Conservation (phyloP, 1,139 yeast genomes). For the Zygoascus sp. region DNA sequence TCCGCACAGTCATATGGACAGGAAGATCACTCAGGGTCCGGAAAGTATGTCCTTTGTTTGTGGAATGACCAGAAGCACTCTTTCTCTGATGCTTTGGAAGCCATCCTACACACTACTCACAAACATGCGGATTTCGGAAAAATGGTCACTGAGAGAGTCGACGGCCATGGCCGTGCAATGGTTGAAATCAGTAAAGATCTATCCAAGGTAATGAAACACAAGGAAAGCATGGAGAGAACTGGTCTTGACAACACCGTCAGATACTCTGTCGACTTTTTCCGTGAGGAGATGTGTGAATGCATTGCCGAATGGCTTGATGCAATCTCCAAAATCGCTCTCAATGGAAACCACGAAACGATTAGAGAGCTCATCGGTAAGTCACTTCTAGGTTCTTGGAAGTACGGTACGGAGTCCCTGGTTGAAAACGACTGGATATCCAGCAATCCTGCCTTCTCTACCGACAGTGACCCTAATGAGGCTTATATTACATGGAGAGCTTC, state of each 20-base stretch:
- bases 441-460: not conserved
- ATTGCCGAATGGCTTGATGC: conserved; percentile 62
- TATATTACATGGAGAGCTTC: conserved; percentile 10
- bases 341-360: conserved; percentile 45
- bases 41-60: conserved; percentile 53
- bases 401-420: conserved; percentile 22
- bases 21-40: conserved; percentile 42
- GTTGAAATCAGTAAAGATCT: conserved; percentile 57
- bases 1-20: conserved; percentile 39
- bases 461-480: conserved; percentile 1
- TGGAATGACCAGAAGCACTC: conserved; percentile 82
- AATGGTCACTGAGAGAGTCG: conserved; percentile 67
- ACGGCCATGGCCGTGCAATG: conserved; percentile 62
- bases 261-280: conserved; percentile 61
- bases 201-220: conserved; percentile 48
- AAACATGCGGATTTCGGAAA: conserved; percentile 64
- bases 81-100: conserved; percentile 64
- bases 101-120: conserved; percentile 60
- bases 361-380: conserved; percentile 56
- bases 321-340: conserved; percentile 52
- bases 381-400: conserved; percentile 51
- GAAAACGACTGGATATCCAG: not conserved
- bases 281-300: conserved; percentile 80
- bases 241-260: conserved; percentile 67
- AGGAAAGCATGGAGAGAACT: conserved; percentile 50